Evolutionary conservation across 2,329 filamentous ascomycete genomes (phyloP), one percentile per base, ranked within the genome.

Genomic region (Sarocladium oryzae): DNA sequence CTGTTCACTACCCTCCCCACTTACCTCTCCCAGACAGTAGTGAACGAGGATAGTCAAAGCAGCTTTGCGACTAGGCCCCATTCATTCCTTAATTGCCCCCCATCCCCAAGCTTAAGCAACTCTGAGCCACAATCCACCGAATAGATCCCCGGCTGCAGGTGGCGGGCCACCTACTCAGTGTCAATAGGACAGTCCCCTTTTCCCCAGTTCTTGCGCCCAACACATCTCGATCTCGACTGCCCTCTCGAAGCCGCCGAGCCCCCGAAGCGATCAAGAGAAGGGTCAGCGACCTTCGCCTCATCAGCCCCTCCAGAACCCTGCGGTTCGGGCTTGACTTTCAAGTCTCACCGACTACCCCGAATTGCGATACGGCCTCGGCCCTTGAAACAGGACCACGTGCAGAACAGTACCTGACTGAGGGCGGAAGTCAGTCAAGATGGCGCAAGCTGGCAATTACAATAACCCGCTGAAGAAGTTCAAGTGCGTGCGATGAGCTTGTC

Each of bases 401-500:
- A 45, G 26, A 16, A 16, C 24, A 48, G 26, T 9, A 32, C 18
- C 37, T 20, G 24, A 16, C 9, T 33, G 43, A 30, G 28, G 43
- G 41, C 13, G 23, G 40, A 32, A 24, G 20, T 52, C 57, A 56
- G 62, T 66, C 70, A 81, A 67, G 68, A 96, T 96, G 91, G 88
- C 91, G 70, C 84, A 89, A 73, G 71, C 76, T 56, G 88, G 87
- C 70, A 89, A 88, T 58, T 99, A 97, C 79, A 96, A 95, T 71
- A 97, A 97, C 78, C 93, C 93, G 64, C 78, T 99, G 75, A 99
- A 99, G 88, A 99, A 99, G 74, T 99, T 97, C 86, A 99, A 99
- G 91, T 96, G 78, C 55, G 65, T 62, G 3, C 24, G 32, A 43
- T 7, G 8, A 23, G 10, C 23, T 51, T 32, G 51, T 35, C 40